These are phyloP conservation scores for Torrubiellomyces zombiae DNA, from an alignment of 2,329 filamentous ascomycete genomes.

Conservation along the genomic window DNA sequence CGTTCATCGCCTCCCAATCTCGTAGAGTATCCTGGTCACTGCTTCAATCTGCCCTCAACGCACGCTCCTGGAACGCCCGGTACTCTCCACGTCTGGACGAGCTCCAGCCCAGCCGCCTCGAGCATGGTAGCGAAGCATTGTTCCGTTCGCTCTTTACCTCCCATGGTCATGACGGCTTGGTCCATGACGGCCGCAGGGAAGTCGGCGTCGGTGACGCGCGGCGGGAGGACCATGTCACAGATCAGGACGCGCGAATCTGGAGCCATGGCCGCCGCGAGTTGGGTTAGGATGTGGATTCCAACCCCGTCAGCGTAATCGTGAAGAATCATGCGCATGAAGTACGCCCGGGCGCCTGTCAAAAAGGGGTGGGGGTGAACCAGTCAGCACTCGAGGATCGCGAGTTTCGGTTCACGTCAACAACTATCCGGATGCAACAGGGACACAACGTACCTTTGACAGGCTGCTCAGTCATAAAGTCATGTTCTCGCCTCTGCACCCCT, in stretches of 20 bases:
- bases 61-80: conserved; percentile 10
- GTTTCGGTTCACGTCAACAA: too few relatives aligned
- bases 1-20: too few relatives aligned
- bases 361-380: too few relatives aligned
- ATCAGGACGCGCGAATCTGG: conserved; percentile 12
- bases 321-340: conserved; percentile 18
- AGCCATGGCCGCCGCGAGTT: conserved; percentile 12
- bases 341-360: conserved; percentile 18
- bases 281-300: conserved; percentile 11
- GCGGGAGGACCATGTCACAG: conserved; percentile 16
- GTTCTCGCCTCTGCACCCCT: conserved; percentile 8
- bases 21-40: not conserved
- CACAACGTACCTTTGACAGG: conserved; percentile 12
- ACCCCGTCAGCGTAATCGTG: conserved; percentile 15
- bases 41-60: conserved; percentile 9
- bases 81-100: conserved; percentile 11
- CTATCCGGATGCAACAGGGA: too few relatives aligned
- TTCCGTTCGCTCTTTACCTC: conserved; percentile 16
- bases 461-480: conserved; percentile 15
- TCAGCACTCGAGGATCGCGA: too few relatives aligned
- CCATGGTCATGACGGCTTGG: conserved; percentile 17
- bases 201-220: conserved; percentile 12
- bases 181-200: conserved; percentile 15
- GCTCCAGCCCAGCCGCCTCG: conserved; percentile 12
- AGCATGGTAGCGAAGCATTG: conserved; percentile 13